Conservation (phyloP, 305 asterid genomes). For the Vinca major region DNA sequence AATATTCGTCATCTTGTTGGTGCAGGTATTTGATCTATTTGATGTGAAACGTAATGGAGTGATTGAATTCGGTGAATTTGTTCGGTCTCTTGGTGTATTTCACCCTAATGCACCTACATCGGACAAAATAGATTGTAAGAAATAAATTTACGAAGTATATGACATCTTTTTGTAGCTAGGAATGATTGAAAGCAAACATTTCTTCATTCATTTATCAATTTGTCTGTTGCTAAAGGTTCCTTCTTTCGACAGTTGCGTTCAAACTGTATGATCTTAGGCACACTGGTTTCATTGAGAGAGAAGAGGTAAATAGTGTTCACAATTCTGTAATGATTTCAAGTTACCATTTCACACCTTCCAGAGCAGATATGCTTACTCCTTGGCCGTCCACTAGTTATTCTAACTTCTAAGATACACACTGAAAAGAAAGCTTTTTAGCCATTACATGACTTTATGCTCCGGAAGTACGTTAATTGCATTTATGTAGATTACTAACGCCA, state of each 20-base stretch:
- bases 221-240: not conserved
- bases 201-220: not conserved
- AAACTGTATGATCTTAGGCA: constrained; percentile 65
- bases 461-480: not conserved
- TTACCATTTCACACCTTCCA: not conserved
- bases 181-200: not conserved
- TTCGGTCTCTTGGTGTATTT: constrained; percentile 68
- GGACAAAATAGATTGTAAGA: constrained; percentile 60
- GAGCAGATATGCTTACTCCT: not conserved
- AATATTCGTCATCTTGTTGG: not conserved
- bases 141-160: too few relatives aligned
- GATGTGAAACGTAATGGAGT: constrained; percentile 71
- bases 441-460: not conserved
- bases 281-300: constrained; percentile 79
- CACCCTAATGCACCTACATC: constrained; percentile 60
- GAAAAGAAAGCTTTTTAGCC: not conserved
- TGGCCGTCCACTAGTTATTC: not conserved
- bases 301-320: constrained; percentile 38
- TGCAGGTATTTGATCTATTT: constrained; percentile 69
- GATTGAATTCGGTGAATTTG: constrained; percentile 85
- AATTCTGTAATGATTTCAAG: not conserved
- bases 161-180: too few relatives aligned
- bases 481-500: not conserved
- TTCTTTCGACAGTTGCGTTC: constrained; percentile 59
- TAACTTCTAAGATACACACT: not conserved